These are phyloP conservation scores for Anthoceros angustus DNA, from an alignment of 225 moss, liverwort and hornwort genomes.

Conservation along the genomic window DNA sequence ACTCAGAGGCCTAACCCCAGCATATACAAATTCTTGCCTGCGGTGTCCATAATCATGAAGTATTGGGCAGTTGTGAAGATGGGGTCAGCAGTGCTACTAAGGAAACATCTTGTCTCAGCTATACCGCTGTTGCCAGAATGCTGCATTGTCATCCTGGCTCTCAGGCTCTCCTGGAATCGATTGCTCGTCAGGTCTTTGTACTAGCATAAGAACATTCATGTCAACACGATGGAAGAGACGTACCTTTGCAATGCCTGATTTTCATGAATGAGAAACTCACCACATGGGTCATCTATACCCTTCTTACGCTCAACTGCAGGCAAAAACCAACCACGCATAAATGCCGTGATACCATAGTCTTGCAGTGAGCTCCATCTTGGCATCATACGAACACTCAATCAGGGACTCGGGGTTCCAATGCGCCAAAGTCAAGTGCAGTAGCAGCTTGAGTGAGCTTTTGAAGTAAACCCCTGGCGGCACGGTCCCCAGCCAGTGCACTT, in stretches of 20 bases:
- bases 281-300: conserved; percentile 91
- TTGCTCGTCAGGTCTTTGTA: not conserved
- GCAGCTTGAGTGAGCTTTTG: conserved; percentile 94
- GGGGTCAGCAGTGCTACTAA: conserved; percentile 69
- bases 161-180: conserved; percentile 45
- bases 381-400: not conserved
- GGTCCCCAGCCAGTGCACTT: conserved; percentile 82
- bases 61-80: conserved; percentile 93
- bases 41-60: conserved; percentile 80
- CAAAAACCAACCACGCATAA: not conserved
- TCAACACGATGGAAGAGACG: too few relatives aligned
- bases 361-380: too few relatives aligned
- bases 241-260: conserved; percentile 95
- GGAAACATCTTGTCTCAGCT: conserved; percentile 77
- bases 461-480: conserved; percentile 61
- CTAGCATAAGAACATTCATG: too few relatives aligned
- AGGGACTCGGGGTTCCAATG: conserved; percentile 47
- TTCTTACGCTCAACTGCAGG: conserved; percentile 78
- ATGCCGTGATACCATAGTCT: not conserved
- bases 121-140: conserved; percentile 98
- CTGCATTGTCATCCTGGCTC: conserved; percentile 86
- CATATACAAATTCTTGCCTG: conserved; percentile 19
- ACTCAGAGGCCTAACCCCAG: not conserved
- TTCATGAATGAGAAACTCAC: conserved; percentile 91
- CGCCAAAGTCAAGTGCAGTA: conserved; percentile 86